Evolutionary conservation across 208 protist species (phyloP).

Genomic region (Polymyxa betae): DNA sequence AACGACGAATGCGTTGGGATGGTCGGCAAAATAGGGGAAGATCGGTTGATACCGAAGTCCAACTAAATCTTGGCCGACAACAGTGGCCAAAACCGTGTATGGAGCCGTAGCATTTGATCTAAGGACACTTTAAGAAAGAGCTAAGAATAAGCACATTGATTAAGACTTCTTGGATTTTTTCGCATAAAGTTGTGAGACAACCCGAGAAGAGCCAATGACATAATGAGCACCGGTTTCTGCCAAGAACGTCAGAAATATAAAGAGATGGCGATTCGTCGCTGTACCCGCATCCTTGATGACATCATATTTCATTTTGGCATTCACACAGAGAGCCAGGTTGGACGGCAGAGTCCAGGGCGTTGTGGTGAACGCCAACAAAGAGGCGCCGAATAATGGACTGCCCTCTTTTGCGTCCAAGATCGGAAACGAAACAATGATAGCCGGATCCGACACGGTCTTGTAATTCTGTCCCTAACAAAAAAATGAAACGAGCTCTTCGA

Average conservation of each 20-base stretch:
- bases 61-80: conserved; percentile 73
- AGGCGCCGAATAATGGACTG: conserved; percentile 54
- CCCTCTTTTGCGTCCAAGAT: conserved; percentile 73
- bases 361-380: conserved; percentile 99
- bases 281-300: conserved; percentile 37
- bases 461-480: conserved; percentile 89
- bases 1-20: conserved; percentile 52
- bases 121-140: background rate
- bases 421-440: conserved; percentile 87
- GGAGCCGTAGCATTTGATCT: background rate
- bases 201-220: background rate
- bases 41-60: conserved; percentile 91
- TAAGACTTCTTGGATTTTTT: background rate
- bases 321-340: conserved; percentile 98
- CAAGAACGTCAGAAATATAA: background rate
- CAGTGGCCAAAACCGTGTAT: conserved; percentile 28
- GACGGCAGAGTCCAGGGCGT: conserved; percentile 99
- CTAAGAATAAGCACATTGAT: background rate
- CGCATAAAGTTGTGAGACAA: background rate
- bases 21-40: conserved; percentile 92
- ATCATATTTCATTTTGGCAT: conserved; percentile 84
- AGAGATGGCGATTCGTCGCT: too few relatives aligned
- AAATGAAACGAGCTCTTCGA: background rate
- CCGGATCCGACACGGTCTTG: conserved; percentile 93
- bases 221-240: background rate